These are phyloP conservation scores for Thalassiosira livingstoniorum DNA, from an alignment of 352 stramenopile species.

Conservation along the genomic window DNA sequence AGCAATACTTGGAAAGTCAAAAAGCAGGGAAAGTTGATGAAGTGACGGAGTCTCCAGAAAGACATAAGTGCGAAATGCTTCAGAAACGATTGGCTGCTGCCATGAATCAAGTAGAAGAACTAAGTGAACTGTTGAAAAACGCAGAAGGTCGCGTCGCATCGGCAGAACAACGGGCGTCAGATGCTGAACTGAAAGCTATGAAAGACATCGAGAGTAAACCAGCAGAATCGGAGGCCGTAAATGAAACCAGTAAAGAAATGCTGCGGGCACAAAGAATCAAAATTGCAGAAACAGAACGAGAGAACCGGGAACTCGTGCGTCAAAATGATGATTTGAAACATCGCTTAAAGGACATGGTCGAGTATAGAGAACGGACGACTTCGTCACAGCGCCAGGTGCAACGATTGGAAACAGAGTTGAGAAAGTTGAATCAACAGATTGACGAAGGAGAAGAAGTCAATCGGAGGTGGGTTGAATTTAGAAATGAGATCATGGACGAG, in stretches of 20 bases:
- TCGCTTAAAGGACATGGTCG: conserved; percentile 58
- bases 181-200: conserved; percentile 40
- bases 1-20: conserved; percentile 19
- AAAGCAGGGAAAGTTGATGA: conserved; percentile 15
- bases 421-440: conserved; percentile 27
- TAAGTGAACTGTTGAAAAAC: conserved; percentile 45
- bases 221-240: conserved; percentile 19
- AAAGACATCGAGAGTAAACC: conserved; percentile 24
- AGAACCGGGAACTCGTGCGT: conserved; percentile 68
- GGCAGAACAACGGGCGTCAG: conserved; percentile 19
- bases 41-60: not conserved
- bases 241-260: conserved; percentile 24
- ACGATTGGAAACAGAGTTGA: conserved; percentile 51
- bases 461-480: conserved; percentile 69
- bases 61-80: conserved; percentile 23
- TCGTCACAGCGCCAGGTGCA: conserved; percentile 39
- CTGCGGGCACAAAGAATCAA: conserved; percentile 59
- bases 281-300: conserved; percentile 76
- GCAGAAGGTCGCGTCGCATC: conserved; percentile 24
- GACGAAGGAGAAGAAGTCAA: conserved; percentile 49
- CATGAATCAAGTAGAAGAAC: conserved; percentile 28
- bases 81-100: conserved; percentile 33
- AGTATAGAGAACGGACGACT: conserved; percentile 56
- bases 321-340: conserved; percentile 53
- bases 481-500: conserved; percentile 51